Conservation (phyloP, 768 basidiomycete genomes). For the Nidula microcarpa region DNA sequence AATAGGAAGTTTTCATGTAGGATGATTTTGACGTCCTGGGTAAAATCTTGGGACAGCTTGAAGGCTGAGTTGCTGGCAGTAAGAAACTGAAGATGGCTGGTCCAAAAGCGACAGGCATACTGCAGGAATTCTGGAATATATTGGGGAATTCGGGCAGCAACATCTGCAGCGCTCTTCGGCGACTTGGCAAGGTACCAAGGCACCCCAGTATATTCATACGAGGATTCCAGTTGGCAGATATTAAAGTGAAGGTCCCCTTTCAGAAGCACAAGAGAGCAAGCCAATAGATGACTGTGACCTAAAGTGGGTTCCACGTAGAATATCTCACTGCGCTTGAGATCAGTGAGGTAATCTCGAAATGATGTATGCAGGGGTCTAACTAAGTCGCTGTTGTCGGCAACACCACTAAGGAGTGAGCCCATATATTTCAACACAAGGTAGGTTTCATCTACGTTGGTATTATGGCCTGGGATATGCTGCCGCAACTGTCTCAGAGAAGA, state of each 20-base stretch:
- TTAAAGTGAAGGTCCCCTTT: constrained; percentile 25
- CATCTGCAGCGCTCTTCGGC: no score
- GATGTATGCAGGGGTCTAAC: no score
- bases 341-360: constrained; percentile 20
- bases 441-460: no score
- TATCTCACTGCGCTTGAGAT: constrained; percentile 4
- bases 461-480: no score
- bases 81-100: constrained; percentile 15
- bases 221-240: constrained; percentile 25
- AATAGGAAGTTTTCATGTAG: constrained; percentile 18
- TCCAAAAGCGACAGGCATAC: constrained; percentile 28
- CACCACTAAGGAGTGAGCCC: no score
- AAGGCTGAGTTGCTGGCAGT: neutral
- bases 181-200: no score
- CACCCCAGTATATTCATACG: no score
- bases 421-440: no score
- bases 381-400: no score
- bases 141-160: constrained; percentile 11
- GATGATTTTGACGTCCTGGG: no score
- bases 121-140: constrained; percentile 18
- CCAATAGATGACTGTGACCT: constrained; percentile 14
- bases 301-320: constrained; percentile 11
- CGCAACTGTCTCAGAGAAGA: no score
- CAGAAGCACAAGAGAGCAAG: constrained; percentile 21
- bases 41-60: constrained; percentile 9